phyloP scores from a whole-genome alignment of 2,329 filamentous ascomycete genomes.

The Pyricularia grisea region DNA sequence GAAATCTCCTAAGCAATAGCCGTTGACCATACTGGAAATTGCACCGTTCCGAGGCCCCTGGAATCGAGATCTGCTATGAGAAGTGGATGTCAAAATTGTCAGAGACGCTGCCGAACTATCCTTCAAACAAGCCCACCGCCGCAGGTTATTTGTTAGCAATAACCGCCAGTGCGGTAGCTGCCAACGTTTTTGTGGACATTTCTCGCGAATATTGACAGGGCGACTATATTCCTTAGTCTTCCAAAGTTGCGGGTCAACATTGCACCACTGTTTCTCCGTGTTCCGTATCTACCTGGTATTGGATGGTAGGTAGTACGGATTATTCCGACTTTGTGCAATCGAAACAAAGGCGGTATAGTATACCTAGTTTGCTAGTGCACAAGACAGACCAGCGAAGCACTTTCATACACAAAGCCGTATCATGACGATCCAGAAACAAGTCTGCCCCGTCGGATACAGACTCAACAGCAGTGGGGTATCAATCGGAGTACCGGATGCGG shows the following conservation, averaged over 20 bases:
- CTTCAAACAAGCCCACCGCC: not conserved
- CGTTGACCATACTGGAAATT: not conserved
- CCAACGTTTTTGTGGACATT: not conserved
- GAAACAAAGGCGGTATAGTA: not conserved
- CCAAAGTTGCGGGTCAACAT: not conserved
- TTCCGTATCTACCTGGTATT: not conserved
- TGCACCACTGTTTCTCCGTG: not conserved
- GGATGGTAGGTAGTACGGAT: not conserved
- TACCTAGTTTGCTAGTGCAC: not conserved
- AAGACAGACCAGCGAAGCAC: not conserved
- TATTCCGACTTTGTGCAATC: not conserved
- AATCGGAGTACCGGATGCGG: not conserved
- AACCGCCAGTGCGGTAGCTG: not conserved
- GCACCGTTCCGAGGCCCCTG: not conserved
- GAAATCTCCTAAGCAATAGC: not conserved
- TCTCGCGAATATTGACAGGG: not conserved
- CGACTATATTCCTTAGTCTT: not conserved
- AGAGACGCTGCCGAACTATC: not conserved
- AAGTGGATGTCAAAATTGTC: not conserved
- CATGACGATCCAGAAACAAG: not conserved
- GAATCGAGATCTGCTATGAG: not conserved
- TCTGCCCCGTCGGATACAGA: not conserved
- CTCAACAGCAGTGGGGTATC: not conserved
- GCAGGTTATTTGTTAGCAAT: not conserved
- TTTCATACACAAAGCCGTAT: not conserved